Conservation (phyloP, 805 yeast species). For the Tetrapisispora arboricola region DNA sequence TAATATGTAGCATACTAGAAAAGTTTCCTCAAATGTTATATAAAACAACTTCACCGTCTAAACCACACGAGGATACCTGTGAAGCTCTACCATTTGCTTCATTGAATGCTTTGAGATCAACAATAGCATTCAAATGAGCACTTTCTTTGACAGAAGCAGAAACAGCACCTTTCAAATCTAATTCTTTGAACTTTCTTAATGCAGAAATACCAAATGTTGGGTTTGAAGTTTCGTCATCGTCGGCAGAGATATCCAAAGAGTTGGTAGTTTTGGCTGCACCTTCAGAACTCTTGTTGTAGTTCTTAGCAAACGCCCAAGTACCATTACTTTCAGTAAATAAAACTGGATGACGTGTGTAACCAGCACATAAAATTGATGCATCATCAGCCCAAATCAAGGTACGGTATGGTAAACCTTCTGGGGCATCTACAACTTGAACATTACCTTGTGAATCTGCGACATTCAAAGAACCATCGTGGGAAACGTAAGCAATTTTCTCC, state of each 20-base stretch:
- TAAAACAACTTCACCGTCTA: constrained; percentile 85
- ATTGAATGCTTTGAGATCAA: constrained; percentile 46
- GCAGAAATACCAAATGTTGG: constrained; percentile 59
- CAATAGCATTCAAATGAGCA: constrained; percentile 85
- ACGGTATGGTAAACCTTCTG: constrained; percentile 62
- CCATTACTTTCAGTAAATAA: constrained; percentile 63
- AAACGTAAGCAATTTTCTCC: constrained; percentile 65
- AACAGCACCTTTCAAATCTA: constrained; percentile 87
- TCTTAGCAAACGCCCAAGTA: constrained; percentile 51
- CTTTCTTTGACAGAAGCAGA: constrained; percentile 44
- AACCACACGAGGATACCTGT: constrained; percentile 65
- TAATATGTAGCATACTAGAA: no score
- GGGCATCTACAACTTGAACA: constrained; percentile 17
- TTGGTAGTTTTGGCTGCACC: constrained; percentile 1
- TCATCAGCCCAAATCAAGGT: constrained; percentile 62
- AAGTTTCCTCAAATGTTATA: constrained; percentile 39
- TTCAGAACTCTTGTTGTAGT: constrained; percentile 41
- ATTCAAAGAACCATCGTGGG: constrained; percentile 79
- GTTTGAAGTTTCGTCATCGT: constrained; percentile 42
- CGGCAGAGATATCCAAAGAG: constrained; percentile 27
- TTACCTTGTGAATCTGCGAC: constrained; percentile 50
- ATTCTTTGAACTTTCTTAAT: constrained; percentile 85
- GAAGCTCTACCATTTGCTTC: constrained; percentile 42
- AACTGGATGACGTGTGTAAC: constrained; percentile 85
- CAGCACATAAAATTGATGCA: constrained; percentile 69